phyloP scores from a whole-genome alignment of 306 rosid species.

The Purshia tridentata region DNA sequence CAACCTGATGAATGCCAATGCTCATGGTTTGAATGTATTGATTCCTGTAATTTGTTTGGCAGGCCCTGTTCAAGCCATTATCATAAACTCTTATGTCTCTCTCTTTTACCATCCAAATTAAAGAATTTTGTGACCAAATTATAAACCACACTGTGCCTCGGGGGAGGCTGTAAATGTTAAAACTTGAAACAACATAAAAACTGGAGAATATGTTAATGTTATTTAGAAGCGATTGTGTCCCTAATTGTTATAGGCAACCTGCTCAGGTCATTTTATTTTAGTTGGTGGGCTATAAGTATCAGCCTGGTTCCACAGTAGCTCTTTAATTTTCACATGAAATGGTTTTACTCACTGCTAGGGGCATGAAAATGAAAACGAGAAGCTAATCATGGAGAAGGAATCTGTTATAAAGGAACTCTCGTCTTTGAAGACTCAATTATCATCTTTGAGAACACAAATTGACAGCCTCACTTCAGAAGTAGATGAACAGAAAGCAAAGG shows the following conservation, averaged over 20 bases:
- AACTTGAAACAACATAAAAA: background rate
- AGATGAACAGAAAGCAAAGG: conserved; percentile 63
- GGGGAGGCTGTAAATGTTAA: background rate
- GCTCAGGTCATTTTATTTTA: background rate
- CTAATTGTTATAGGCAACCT: background rate
- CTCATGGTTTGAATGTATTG: conserved; percentile 1
- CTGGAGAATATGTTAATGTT: background rate
- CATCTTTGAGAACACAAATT: conserved; percentile 50
- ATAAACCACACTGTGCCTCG: background rate
- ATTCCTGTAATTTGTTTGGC: background rate
- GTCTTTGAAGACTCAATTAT: conserved; percentile 67
- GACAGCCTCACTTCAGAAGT: conserved; percentile 58
- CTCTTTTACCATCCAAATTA: background rate
- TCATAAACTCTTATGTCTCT: background rate
- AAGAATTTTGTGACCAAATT: background rate
- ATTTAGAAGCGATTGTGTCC: background rate
- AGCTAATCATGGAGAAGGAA: conserved; percentile 91
- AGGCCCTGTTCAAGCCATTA: background rate
- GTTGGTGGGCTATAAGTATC: conserved; percentile 9
- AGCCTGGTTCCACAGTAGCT: conserved; percentile 9
- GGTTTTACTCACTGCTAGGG: conserved; percentile 50
- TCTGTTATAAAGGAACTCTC: conserved; percentile 72
- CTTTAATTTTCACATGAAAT: conserved; percentile 5
- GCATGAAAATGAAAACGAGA: conserved; percentile 93
- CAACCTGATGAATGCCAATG: background rate